Evolutionary conservation across 495 filamentous ascomycete species (phyloP).

Genomic region (Darksidea phi): DNA sequence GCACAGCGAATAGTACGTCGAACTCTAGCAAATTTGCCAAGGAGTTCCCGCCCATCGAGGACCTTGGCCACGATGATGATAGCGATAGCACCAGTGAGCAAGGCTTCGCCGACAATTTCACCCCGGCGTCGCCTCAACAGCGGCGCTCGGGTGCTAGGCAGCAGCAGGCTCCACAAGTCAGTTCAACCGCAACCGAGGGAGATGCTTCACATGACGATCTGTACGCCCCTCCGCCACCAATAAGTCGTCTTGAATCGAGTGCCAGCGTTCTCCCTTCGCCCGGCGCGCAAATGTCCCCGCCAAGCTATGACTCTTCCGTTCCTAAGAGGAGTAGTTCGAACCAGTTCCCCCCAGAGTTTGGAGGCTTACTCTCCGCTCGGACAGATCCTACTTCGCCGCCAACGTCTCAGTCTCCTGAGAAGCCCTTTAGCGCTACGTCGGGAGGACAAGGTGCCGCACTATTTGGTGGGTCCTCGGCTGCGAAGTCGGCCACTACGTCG

Average conservation of each 20-base stretch:
- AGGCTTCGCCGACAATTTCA: conserved; percentile 92
- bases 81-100: conserved; percentile 73
- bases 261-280: conserved; percentile 50
- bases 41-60: conserved; percentile 95
- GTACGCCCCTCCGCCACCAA: conserved; percentile 20
- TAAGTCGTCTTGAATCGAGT: conserved; percentile 33
- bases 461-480: conserved; percentile 33
- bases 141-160: conserved; percentile 5
- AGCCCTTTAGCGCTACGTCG: conserved; percentile 25
- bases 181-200: conserved; percentile 1
- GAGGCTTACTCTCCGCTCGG: conserved; percentile 63
- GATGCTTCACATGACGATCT: conserved; percentile 12
- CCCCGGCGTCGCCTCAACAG: conserved; percentile 64
- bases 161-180: not conserved
- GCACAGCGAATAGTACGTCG: conserved; percentile 20
- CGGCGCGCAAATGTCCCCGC: conserved; percentile 63
- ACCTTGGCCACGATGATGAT: conserved; percentile 73
- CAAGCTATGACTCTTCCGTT: conserved; percentile 58
- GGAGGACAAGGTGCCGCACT: conserved; percentile 36
- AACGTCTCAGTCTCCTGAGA: conserved; percentile 39
- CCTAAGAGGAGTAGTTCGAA: conserved; percentile 43
- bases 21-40: conserved; percentile 50
- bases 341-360: conserved; percentile 60
- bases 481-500: conserved; percentile 30
- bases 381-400: conserved; percentile 49